Conservation (phyloP, 148 eudicot species). For the Rhododendron ferrugineum region DNA sequence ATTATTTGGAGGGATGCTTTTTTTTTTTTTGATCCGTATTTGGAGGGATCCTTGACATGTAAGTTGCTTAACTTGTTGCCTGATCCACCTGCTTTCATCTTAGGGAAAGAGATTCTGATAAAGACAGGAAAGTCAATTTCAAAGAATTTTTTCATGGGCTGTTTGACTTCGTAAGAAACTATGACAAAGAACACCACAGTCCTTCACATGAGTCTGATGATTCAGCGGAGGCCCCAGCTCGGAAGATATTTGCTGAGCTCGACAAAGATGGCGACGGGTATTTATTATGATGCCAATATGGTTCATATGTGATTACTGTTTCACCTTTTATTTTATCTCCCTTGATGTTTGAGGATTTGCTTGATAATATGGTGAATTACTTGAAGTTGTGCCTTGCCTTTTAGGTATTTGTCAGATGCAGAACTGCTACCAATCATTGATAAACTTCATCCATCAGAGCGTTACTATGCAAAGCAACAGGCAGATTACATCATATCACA, state of each 20-base stretch:
- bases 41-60: not conserved
- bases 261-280: conserved; percentile 93
- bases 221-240: conserved; percentile 59
- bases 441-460: conserved; percentile 91
- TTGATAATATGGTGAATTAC: not conserved
- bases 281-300: not conserved
- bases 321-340: not conserved
- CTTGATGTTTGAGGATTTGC: not conserved
- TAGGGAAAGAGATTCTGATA: conserved; percentile 96
- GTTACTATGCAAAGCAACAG: conserved; percentile 89
- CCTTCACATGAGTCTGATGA: conserved; percentile 48
- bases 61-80: not conserved
- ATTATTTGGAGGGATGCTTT: not conserved
- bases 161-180: conserved; percentile 78
- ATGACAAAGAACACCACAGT: conserved; percentile 64
- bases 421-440: conserved; percentile 81
- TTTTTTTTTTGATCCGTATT: too few relatives aligned
- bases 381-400: conserved; percentile 4
- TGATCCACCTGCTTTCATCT: conserved; percentile 6
- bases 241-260: conserved; percentile 72
- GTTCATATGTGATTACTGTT: not conserved
- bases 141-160: conserved; percentile 93
- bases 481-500: conserved; percentile 86
- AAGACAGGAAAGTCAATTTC: conserved; percentile 86
- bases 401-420: conserved; percentile 54